A percentile compares a stretch with the other conserved stretches of the same genome.
Conservation (phyloP, 805 yeast species). For the Maudiozyma saulgeensis region DNA sequence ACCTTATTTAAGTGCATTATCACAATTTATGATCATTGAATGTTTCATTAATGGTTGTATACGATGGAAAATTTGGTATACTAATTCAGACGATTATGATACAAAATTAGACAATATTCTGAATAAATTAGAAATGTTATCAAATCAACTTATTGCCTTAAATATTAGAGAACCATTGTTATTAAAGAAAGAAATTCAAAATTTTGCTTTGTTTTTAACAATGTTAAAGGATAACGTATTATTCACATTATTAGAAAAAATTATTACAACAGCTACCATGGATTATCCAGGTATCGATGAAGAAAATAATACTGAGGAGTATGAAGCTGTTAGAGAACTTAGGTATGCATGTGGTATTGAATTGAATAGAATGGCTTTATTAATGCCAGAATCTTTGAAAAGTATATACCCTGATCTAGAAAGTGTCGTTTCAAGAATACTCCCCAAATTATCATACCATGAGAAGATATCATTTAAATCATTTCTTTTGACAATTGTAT, state of each 20-base stretch:
- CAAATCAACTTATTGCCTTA: constrained; percentile 67
- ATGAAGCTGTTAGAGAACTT: constrained; percentile 75
- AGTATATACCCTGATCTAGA: constrained; percentile 77
- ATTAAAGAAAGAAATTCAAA: constrained; percentile 78
- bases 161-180: constrained; percentile 72
- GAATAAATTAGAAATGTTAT: constrained; percentile 53
- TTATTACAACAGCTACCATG: constrained; percentile 75
- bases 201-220: constrained; percentile 90
- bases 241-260: constrained; percentile 75
- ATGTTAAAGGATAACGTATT: constrained; percentile 72
- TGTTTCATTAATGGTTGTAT: constrained; percentile 86
- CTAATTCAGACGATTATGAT: constrained; percentile 30
- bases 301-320: constrained; percentile 52
- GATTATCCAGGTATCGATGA: constrained; percentile 54
- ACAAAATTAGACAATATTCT: constrained; percentile 44
- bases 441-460: constrained; percentile 72
- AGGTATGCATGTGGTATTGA: constrained; percentile 92
- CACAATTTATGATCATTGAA: constrained; percentile 81
- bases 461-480: constrained; percentile 92
- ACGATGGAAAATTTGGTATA: constrained; percentile 91
- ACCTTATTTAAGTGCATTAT: constrained; percentile 64
- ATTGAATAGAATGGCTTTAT: constrained; percentile 81
- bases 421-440: constrained; percentile 60
- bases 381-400: constrained; percentile 87
- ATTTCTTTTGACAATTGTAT: constrained; percentile 82